Evolutionary conservation across 2,329 filamentous ascomycete genomes (phyloP).

Genomic region (Nigrospora osmanthi): DNA sequence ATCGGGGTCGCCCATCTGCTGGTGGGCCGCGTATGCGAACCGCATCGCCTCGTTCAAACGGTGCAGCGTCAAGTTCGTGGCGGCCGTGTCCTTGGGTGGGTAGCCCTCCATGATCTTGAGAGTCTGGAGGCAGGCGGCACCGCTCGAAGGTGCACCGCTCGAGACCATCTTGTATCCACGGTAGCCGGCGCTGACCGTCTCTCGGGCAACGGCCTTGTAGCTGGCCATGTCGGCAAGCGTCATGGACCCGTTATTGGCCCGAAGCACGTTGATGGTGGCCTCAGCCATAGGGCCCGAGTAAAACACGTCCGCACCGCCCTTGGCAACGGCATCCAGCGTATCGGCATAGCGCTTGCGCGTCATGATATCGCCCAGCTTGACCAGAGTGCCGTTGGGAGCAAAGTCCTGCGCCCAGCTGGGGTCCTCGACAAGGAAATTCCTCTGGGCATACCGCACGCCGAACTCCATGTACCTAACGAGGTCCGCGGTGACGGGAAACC

Average conservation of each 20-base stretch:
- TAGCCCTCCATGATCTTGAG: conserved; percentile 83
- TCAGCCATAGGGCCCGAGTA: conserved; percentile 68
- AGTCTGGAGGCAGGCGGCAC: conserved; percentile 64
- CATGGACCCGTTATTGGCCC: conserved; percentile 72
- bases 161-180: conserved; percentile 63
- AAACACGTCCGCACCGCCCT: conserved; percentile 64
- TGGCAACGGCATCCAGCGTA: conserved; percentile 70
- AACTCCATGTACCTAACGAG: conserved; percentile 64
- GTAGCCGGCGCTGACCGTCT: conserved; percentile 56
- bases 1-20: conserved; percentile 73
- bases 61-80: conserved; percentile 66
- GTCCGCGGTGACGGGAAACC: conserved; percentile 69
- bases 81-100: conserved; percentile 40
- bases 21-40: conserved; percentile 76
- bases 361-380: conserved; percentile 69
- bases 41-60: conserved; percentile 81
- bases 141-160: conserved; percentile 69
- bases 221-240: conserved; percentile 28
- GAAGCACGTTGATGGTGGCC: conserved; percentile 63
- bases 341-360: conserved; percentile 71
- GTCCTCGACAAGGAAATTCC: conserved; percentile 65
- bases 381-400: conserved; percentile 68
- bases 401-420: conserved; percentile 82
- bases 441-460: conserved; percentile 23
- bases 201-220: conserved; percentile 61